These are phyloP conservation scores for Angophora floribunda DNA, from an alignment of 345 rosid genomes.

Conservation along the genomic window DNA sequence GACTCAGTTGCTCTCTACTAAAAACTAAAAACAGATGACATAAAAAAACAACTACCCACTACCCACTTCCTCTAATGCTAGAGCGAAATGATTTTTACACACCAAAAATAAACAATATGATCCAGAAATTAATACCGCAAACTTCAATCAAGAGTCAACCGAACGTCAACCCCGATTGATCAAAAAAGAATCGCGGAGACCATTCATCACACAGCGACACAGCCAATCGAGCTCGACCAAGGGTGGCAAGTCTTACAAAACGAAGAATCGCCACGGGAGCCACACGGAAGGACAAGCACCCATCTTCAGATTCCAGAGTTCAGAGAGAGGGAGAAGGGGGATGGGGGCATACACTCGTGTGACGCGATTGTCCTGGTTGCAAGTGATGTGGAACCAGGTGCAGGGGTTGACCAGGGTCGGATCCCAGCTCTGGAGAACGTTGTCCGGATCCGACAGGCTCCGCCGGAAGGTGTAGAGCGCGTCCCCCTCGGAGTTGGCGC, in stretches of 20 bases:
- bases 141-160: neutral
- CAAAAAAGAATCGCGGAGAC: neutral
- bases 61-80: neutral
- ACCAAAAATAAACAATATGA: neutral
- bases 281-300: neutral
- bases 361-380: slow-evolving; percentile 82
- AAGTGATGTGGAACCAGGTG: slow-evolving; percentile 97
- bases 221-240: neutral
- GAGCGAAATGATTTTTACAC: neutral
- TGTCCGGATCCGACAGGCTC: slow-evolving; percentile 74
- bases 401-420: slow-evolving; percentile 94
- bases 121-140: neutral
- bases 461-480: slow-evolving; percentile 64
- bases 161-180: neutral
- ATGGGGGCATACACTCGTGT: slow-evolving; percentile 59
- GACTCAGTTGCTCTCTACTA: neutral
- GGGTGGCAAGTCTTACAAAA: neutral
- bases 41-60: neutral
- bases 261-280: neutral
- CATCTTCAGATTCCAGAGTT: neutral
- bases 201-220: neutral
- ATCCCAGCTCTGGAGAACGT: slow-evolving; percentile 99
- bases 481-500: slow-evolving; percentile 82
- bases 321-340: neutral
- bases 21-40: neutral